phyloP scores from a whole-genome alignment of 225 moss, liverwort and hornwort species.

The Pseudisothecium myosuroides region DNA sequence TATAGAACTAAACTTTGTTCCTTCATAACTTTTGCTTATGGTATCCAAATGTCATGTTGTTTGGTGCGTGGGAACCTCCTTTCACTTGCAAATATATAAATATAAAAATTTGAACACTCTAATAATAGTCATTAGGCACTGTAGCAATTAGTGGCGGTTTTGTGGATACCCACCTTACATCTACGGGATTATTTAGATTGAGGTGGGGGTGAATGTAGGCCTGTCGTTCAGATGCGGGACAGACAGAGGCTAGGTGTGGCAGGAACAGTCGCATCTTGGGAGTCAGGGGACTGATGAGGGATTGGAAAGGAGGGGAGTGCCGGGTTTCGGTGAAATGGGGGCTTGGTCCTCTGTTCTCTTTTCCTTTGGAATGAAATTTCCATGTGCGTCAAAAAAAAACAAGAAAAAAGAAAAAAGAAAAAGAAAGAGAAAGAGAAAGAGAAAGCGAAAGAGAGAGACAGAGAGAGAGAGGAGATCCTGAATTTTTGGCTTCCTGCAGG shows the following conservation, averaged over 20 bases:
- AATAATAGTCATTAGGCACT: no score
- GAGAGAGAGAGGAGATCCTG: not conserved
- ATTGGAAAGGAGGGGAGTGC: not conserved
- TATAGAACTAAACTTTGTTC: no score
- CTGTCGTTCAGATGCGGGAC: constrained; percentile 22
- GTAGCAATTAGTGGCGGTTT: no score
- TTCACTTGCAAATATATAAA: no score
- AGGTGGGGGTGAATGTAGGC: not conserved
- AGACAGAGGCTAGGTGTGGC: not conserved
- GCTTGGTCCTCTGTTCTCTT: not conserved
- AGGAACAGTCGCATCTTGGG: not conserved
- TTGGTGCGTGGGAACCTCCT: no score
- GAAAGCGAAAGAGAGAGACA: no score
- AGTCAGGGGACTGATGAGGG: not conserved
- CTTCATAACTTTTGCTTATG: no score
- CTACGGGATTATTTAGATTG: no score
- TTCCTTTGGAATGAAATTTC: not conserved
- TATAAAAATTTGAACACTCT: no score
- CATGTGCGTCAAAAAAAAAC: not conserved
- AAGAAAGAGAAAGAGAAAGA: no score
- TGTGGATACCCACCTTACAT: not conserved
- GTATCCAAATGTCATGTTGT: no score
- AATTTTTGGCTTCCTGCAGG: not conserved
- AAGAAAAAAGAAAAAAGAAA: not conserved
- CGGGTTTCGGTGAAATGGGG: not conserved